Conservation (phyloP, 2,329 filamentous ascomycete genomes). For the Diaporthe citri region DNA sequence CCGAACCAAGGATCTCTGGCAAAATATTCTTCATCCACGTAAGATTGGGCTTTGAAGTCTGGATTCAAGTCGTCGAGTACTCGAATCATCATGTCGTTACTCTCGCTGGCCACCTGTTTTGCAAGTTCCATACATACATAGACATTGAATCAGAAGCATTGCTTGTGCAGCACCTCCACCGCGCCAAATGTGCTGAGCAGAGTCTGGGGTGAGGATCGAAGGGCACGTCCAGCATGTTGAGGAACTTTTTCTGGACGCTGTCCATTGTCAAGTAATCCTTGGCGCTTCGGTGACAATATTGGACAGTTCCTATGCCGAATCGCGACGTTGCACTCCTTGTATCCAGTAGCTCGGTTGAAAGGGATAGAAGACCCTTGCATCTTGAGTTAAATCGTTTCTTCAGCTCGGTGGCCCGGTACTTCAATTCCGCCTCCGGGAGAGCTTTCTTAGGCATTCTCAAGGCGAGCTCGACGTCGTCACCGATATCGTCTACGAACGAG, state of each 20-base stretch:
- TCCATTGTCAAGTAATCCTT: background rate
- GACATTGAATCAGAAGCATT: background rate
- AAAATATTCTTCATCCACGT: no score
- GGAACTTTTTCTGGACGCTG: background rate
- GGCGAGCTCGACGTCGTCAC: background rate
- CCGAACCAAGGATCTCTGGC: background rate
- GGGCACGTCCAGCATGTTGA: background rate
- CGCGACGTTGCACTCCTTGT: no score
- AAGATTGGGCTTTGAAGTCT: accelerated
- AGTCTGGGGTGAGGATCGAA: slow-evolving; percentile 1
- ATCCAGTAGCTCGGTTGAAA: background rate
- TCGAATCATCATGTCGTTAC: background rate
- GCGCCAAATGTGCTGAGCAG: background rate
- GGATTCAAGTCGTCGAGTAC: background rate
- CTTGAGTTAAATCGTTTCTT: background rate
- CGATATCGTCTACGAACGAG: background rate
- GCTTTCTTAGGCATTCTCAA: background rate
- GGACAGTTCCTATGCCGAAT: background rate
- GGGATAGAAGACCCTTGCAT: background rate
- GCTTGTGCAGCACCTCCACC: background rate
- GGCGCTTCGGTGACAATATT: slow-evolving; percentile 1
- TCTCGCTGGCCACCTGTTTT: background rate
- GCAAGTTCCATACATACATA: background rate
- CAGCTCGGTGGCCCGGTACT: background rate
- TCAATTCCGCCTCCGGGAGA: background rate